A percentile compares a stretch with the other conserved stretches of the same genome.
Evolutionary conservation across 371 early-diverging fungal species (phyloP).

Genomic region (Dichotomocladium elegans): DNA sequence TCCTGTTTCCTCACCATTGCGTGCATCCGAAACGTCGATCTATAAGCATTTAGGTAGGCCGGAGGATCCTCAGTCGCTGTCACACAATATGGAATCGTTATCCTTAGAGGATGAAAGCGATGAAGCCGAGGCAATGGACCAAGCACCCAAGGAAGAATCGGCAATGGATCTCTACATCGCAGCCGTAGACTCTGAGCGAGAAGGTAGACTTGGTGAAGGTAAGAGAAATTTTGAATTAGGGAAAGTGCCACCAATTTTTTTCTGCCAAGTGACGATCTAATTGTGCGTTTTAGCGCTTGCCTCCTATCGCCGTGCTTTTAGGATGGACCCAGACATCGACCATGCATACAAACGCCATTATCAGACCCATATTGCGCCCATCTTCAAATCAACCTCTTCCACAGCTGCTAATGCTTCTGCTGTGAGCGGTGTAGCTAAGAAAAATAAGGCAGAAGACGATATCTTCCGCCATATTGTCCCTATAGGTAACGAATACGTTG

Average conservation of each 20-base stretch:
- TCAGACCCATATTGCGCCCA: slow-evolving; percentile 23
- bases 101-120: neutral
- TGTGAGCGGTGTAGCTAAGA: neutral
- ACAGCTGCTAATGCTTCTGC: neutral
- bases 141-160: slow-evolving; percentile 4
- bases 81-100: slow-evolving; percentile 4
- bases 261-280: neutral
- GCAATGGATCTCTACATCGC: slow-evolving; percentile 47
- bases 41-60: no score
- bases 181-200: slow-evolving; percentile 46
- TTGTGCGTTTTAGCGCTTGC: slow-evolving; percentile 32
- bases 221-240: neutral
- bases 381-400: slow-evolving; percentile 1
- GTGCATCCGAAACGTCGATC: neutral
- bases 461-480: slow-evolving; percentile 37
- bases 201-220: slow-evolving; percentile 53
- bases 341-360: slow-evolving; percentile 36
- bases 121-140: slow-evolving; percentile 10
- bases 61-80: neutral
- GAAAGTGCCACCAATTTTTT: neutral
- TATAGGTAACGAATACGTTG: slow-evolving; percentile 30
- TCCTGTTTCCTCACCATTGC: neutral
- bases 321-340: slow-evolving; percentile 47
- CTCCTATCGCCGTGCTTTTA: slow-evolving; percentile 50
- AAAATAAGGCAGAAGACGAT: slow-evolving; percentile 2